phyloP scores from a whole-genome alignment of 768 basidiomycete genomes.

The Russula virescens region DNA sequence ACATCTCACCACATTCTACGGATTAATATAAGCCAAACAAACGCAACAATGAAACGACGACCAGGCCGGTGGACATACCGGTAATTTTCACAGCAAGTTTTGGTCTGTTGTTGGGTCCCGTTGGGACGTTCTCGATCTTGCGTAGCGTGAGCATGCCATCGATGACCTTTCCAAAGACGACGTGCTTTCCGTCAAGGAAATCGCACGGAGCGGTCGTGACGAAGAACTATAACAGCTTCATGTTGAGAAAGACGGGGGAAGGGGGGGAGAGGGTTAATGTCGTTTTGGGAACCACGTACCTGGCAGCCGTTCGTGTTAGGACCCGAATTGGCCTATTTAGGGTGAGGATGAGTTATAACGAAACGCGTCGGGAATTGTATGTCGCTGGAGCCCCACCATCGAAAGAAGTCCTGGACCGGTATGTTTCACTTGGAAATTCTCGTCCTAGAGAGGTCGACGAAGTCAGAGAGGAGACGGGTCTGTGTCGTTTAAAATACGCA shows the following conservation, averaged over 20 bases:
- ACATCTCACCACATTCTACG: slow-evolving; percentile 40
- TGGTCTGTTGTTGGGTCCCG: slow-evolving; percentile 83
- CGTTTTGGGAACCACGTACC: slow-evolving; percentile 31
- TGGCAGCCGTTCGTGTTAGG: slow-evolving; percentile 93
- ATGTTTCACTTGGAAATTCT: slow-evolving; percentile 93
- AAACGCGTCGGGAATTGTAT: neutral
- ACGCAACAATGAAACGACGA: no score
- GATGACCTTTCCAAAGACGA: slow-evolving; percentile 86
- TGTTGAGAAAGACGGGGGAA: neutral
- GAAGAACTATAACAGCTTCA: slow-evolving; percentile 65
- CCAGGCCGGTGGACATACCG: slow-evolving; percentile 43
- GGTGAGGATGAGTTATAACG: neutral
- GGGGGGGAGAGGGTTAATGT: neutral
- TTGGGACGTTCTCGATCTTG: slow-evolving; percentile 95
- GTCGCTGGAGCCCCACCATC: slow-evolving; percentile 54
- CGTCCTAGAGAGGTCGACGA: slow-evolving; percentile 51
- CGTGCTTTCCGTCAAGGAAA: slow-evolving; percentile 92
- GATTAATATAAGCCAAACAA: neutral
- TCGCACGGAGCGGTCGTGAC: slow-evolving; percentile 93
- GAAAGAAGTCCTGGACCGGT: slow-evolving; percentile 79
- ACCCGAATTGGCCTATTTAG: slow-evolving; percentile 83
- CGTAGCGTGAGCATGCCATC: slow-evolving; percentile 93
- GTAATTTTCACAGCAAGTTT: slow-evolving; percentile 85
- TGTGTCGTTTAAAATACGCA: slow-evolving; percentile 33
- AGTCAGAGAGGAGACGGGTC: neutral